These are phyloP conservation scores for Fusarium sp. DNA, from an alignment of 2,329 filamentous ascomycete species.

Conservation along the genomic window DNA sequence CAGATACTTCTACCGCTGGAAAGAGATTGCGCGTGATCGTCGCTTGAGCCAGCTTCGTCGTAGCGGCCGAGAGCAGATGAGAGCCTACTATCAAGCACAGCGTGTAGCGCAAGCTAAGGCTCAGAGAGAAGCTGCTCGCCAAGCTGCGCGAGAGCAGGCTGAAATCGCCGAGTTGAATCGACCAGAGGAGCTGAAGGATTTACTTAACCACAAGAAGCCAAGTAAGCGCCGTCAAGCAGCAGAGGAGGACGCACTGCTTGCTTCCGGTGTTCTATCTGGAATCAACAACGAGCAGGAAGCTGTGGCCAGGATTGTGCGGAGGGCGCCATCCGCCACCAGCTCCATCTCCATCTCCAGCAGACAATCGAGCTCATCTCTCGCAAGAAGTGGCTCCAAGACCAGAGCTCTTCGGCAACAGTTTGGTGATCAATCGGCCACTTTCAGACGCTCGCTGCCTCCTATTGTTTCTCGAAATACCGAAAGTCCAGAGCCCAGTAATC, in stretches of 20 bases:
- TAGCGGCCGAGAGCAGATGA: slow-evolving; percentile 61
- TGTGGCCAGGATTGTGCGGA: slow-evolving; percentile 49
- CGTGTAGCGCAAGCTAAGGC: slow-evolving; percentile 46
- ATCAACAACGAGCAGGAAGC: slow-evolving; percentile 51
- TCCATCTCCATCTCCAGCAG: slow-evolving; percentile 34
- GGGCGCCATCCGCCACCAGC: slow-evolving; percentile 36
- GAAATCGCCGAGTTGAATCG: slow-evolving; percentile 45
- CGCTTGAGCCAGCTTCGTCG: slow-evolving; percentile 61
- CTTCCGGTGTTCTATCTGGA: slow-evolving; percentile 55
- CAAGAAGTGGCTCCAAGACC: slow-evolving; percentile 49
- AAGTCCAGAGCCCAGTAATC: slow-evolving; percentile 40
- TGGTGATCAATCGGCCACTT: slow-evolving; percentile 44
- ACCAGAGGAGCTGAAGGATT: slow-evolving; percentile 48
- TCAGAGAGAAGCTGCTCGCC: slow-evolving; percentile 48
- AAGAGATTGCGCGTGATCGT: slow-evolving; percentile 57
- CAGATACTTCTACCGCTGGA: slow-evolving; percentile 68
- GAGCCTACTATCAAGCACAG: slow-evolving; percentile 55
- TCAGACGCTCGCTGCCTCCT: slow-evolving; percentile 54
- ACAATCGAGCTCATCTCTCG: slow-evolving; percentile 32
- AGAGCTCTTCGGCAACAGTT: slow-evolving; percentile 50
- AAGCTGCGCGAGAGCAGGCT: slow-evolving; percentile 39
- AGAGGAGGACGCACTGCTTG: slow-evolving; percentile 52
- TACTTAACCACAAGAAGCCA: slow-evolving; percentile 47
- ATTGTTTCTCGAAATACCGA: slow-evolving; percentile 43
- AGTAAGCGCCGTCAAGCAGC: slow-evolving; percentile 46